Conservation (phyloP, 345 rosid genomes). For the Citrus mangshanensis region DNA sequence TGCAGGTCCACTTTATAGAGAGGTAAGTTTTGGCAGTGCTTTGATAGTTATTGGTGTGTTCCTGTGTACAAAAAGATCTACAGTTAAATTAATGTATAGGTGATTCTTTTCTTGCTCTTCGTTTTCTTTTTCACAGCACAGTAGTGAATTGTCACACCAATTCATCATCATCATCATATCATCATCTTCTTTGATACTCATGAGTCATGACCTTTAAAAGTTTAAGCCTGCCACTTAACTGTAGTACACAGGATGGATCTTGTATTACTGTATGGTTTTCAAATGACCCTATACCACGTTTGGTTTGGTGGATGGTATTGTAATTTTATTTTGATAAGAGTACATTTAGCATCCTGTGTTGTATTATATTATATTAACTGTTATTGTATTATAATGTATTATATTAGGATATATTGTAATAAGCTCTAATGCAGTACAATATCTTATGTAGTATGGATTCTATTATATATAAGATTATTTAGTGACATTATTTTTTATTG, state of each 20-base stretch:
- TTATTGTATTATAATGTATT: too few species aligned
- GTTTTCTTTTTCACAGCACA: not conserved
- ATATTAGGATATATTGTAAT: too few species aligned
- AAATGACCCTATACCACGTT: not conserved
- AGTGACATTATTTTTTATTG: too few species aligned
- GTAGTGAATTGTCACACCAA: constrained; percentile 22
- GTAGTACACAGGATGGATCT: not conserved
- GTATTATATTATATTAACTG: too few species aligned
- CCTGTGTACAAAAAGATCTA: not conserved
- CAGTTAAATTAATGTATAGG: not conserved
- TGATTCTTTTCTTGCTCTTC: constrained; percentile 10
- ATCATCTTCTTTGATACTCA: not conserved
- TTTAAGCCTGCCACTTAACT: not conserved
- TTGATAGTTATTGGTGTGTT: not conserved
- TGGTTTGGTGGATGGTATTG: not conserved
- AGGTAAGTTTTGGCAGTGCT: not conserved
- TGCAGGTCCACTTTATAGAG: not conserved
- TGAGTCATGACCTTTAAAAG: not conserved
- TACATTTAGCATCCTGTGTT: too few species aligned
- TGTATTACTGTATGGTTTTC: not conserved
- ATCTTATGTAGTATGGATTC: fast-evolving
- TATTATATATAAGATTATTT: too few species aligned
- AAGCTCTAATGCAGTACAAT: too few species aligned
- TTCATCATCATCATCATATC: not conserved
- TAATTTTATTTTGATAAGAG: too few species aligned